A percentile compares a stretch with the other conserved stretches of the same genome.
These are phyloP conservation scores for Fusarium nygamai DNA, from an alignment of 2,329 filamentous ascomycete genomes.

Conservation along the genomic window DNA sequence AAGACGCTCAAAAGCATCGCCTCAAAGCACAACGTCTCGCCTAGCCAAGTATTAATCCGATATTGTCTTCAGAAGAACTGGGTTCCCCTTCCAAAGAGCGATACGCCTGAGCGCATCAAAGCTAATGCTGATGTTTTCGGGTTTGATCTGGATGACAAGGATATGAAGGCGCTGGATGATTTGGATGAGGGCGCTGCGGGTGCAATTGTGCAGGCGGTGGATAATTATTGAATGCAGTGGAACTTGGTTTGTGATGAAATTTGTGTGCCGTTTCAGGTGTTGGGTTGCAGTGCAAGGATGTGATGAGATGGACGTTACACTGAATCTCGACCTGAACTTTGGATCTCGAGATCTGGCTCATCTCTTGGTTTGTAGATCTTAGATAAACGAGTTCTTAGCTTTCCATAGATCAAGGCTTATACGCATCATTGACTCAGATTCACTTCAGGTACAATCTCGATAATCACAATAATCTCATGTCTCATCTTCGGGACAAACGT, in stretches of 20 bases:
- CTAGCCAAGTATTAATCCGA: conserved; percentile 72
- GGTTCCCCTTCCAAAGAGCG: conserved; percentile 73
- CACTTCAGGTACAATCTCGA: background rate
- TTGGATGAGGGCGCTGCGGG: conserved; percentile 39
- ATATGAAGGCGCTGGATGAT: conserved; percentile 57
- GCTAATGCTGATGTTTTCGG: conserved; percentile 69
- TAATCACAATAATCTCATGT: background rate
- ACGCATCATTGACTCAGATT: background rate
- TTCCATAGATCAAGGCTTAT: rapidly evolving
- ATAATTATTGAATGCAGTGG: conserved; percentile 14
- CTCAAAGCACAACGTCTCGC: conserved; percentile 65
- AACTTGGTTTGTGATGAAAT: background rate
- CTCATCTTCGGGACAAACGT: background rate
- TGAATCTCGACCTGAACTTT: background rate
- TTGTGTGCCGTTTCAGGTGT: background rate
- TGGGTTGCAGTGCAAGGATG: background rate
- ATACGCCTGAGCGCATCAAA: conserved; percentile 65
- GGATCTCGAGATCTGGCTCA: background rate
- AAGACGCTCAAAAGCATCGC: conserved; percentile 64
- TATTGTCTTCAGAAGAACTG: conserved; percentile 75
- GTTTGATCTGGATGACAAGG: conserved; percentile 64
- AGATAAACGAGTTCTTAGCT: background rate
- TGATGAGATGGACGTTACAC: background rate
- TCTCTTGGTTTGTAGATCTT: background rate
- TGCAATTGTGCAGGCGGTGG: conserved; percentile 36